phyloP scores from a whole-genome alignment of 306 rosid species.

The Glycyrrhiza uralensis region DNA sequence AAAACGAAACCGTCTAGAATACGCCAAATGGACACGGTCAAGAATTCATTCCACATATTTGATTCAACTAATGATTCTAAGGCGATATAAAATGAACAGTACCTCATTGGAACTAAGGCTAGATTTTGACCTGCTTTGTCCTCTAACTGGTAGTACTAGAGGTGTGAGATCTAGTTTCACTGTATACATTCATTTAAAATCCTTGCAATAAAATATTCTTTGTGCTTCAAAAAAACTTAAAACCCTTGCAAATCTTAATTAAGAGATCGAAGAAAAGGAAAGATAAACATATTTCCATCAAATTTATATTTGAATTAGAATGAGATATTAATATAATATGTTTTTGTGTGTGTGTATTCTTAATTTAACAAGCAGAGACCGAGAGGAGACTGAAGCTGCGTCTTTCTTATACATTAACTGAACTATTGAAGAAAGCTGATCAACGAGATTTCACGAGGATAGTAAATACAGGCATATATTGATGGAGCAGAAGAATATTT shows the following conservation, averaged over 20 bases:
- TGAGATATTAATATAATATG: too few relatives aligned
- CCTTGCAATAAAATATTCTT: too few relatives aligned
- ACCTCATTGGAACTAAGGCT: neutral
- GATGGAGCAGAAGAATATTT: slow-evolving; percentile 18
- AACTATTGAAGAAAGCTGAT: slow-evolving; percentile 13
- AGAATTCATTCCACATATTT: neutral
- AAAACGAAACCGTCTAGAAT: slow-evolving; percentile 12
- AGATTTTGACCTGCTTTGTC: neutral
- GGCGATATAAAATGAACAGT: neutral
- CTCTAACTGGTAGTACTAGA: neutral
- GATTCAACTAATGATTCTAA: neutral
- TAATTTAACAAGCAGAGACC: too few relatives aligned
- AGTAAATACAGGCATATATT: slow-evolving; percentile 22
- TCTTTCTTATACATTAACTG: slow-evolving; percentile 7
- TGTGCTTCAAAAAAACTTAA: too few relatives aligned
- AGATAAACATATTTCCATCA: too few relatives aligned
- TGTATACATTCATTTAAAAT: too few relatives aligned
- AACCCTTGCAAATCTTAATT: neutral
- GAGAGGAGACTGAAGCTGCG: neutral
- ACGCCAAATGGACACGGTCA: slow-evolving; percentile 19
- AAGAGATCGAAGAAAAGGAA: too few relatives aligned
- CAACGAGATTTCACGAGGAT: slow-evolving; percentile 37
- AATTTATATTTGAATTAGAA: too few relatives aligned
- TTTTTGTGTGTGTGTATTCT: too few relatives aligned
- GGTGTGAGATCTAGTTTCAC: too few relatives aligned